A percentile compares a stretch with the other conserved stretches of the same genome.
Conservation (phyloP, 139 green algal species). For the Tetradesmus obliquus region DNA sequence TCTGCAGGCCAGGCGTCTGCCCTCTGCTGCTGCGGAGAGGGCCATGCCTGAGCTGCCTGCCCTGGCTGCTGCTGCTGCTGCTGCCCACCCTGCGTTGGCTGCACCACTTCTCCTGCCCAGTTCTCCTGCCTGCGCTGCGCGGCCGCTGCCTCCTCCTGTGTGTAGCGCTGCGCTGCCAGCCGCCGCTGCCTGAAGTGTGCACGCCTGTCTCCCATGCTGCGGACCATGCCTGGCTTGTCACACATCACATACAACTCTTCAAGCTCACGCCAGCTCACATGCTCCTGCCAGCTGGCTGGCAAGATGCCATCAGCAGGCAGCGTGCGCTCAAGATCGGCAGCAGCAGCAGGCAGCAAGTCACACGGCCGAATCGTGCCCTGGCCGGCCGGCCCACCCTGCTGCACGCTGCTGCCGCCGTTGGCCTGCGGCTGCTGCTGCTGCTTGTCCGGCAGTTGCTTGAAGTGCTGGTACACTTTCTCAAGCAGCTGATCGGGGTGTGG, state of each 20-base stretch:
- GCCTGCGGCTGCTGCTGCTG: neutral
- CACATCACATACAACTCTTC: neutral
- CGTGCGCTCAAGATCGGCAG: neutral
- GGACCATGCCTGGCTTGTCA: neutral
- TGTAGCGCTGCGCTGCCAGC: neutral
- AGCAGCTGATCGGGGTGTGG: neutral
- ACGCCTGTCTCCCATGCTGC: neutral
- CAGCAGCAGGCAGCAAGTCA: neutral
- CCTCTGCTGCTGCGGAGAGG: neutral
- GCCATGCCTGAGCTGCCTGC: neutral
- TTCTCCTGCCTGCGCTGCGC: neutral
- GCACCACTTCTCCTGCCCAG: neutral
- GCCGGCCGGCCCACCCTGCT: neutral
- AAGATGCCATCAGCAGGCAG: neutral
- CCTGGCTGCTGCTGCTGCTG: neutral
- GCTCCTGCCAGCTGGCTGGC: neutral
- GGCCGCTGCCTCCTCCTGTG: neutral
- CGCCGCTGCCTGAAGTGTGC: neutral
- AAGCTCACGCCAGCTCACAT: neutral
- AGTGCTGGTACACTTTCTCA: neutral
- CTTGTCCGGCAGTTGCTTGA: neutral
- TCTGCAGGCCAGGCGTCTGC: neutral
- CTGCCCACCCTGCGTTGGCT: neutral
- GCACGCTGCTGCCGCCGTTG: neutral
- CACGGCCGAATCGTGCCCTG: neutral